These are phyloP conservation scores for Dalbergia oliveri DNA, from an alignment of 306 rosid species.

Conservation along the genomic window DNA sequence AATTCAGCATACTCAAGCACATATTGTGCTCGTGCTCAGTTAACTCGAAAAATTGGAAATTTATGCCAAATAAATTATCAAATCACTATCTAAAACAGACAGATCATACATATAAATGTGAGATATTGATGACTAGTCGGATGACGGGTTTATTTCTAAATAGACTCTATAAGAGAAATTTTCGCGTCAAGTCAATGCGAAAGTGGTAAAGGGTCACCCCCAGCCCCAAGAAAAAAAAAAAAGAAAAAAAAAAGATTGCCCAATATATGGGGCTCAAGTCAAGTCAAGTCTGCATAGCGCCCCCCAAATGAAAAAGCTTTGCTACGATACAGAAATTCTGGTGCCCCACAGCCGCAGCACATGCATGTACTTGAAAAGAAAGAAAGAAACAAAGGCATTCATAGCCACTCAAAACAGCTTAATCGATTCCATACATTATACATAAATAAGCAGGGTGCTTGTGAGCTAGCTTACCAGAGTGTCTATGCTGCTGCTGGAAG, in stretches of 20 bases:
- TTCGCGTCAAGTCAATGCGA: constrained; percentile 27
- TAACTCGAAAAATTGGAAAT: constrained; percentile 18
- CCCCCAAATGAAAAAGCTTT: constrained; percentile 32
- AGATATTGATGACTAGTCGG: constrained; percentile 5
- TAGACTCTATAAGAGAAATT: background rate
- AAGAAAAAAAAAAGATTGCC: background rate
- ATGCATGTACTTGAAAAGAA: constrained; percentile 36
- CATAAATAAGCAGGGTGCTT: constrained; percentile 37
- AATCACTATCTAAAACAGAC: constrained; percentile 16
- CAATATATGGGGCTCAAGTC: background rate
- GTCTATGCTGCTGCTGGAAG: background rate
- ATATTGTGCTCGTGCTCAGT: constrained; percentile 29
- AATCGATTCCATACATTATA: background rate
- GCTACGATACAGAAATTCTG: constrained; percentile 4
- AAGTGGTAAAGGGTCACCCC: background rate
- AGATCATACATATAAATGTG: constrained; percentile 12
- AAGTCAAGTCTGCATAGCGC: background rate
- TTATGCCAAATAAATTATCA: constrained; percentile 17
- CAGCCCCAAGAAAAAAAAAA: background rate
- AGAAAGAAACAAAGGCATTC: background rate
- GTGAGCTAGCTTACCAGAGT: constrained; percentile 31
- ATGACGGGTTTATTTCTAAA: constrained; percentile 4
- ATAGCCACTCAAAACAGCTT: background rate
- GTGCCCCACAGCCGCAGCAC: constrained; percentile 41
- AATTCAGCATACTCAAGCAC: constrained; percentile 35